Conservation (phyloP, 2,329 filamentous ascomycete species). For the Lasiodiplodia sp. region DNA sequence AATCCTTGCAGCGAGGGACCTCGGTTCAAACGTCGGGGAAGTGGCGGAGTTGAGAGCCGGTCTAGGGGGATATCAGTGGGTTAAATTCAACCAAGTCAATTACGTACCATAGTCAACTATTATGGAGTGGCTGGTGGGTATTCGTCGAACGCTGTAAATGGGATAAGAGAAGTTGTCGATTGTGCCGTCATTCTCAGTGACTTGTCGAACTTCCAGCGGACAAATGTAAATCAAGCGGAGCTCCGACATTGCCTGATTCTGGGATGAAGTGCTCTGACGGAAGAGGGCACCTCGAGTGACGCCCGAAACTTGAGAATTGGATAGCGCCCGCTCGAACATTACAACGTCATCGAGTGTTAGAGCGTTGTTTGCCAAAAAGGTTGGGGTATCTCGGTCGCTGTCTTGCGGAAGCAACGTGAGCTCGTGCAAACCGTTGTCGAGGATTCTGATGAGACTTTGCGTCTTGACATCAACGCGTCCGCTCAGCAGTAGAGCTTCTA, state of each 20-base stretch:
- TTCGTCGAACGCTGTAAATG: not conserved
- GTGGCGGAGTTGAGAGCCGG: not conserved
- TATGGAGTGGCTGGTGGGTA: not conserved
- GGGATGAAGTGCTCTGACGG: not conserved
- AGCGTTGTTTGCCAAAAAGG: not conserved
- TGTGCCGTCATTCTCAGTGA: not conserved
- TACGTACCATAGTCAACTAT: not conserved
- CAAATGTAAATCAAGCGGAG: not conserved
- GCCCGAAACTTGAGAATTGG: not conserved
- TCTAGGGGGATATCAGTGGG: not conserved
- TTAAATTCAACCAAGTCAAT: not conserved
- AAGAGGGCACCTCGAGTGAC: constrained; percentile 2
- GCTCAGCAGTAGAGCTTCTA: not conserved
- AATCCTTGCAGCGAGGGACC: not conserved
- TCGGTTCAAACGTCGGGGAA: constrained; percentile 4
- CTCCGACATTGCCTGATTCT: not conserved
- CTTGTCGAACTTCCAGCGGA: not conserved
- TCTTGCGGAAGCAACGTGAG: not conserved
- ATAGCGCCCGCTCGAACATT: not conserved
- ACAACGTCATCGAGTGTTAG: not conserved
- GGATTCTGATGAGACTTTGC: not conserved
- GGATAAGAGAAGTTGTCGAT: not conserved
- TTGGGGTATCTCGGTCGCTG: not conserved
- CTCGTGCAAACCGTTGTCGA: not conserved
- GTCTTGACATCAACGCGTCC: not conserved